Evolutionary conservation across 768 basidiomycete genomes (phyloP), one percentile per base, ranked within the genome.

Genomic region (Boletus vermiculosoides): DNA sequence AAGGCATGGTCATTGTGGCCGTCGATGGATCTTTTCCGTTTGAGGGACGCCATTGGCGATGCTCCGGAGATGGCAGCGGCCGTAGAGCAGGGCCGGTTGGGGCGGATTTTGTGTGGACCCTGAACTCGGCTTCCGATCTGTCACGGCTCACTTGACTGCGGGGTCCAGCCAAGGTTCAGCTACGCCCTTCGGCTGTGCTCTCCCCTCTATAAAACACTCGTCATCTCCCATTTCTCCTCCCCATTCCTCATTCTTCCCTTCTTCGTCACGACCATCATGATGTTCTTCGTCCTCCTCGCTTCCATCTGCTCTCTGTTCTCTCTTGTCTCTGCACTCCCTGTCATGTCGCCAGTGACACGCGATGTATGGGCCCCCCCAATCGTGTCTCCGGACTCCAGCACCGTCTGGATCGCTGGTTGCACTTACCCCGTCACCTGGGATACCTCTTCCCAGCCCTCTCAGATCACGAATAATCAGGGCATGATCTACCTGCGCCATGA

Each of bases 321-420:
- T 4, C 28, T 28, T 28, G 28, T 6, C 28, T 1, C 5, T 28
- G 28, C 28, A 6, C 28, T 28, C 28, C 28, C 28, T 28, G 28
- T 28, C 28, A 28, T 28, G 28, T 28, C 28, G 5, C 28, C 28
- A 28, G 28, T 28, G 28, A 28, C 28, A 28, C 75, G 80, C 33
- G 82, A 83, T 52, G 81, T 83, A 6, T 83, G 74, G 66, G 75
- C 71, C 0, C 83, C 83, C 1, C 69, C 65, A n/a, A 71, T 84
- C 54, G 61, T 62, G 20, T 73, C 63, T 39, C 82, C 82, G 1
- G 23, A 56, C 18, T 62, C 63, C 2, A 66, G 60, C 20, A 70
- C 73, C 18, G 64, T 74, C 37, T 84, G 82, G 82, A 60, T 58
- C 25, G 72, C 71, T 15, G 80, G 80, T 5, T 28, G 64, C 18